phyloP scores from a whole-genome alignment of 768 basidiomycete species.

The Erythrobasidium yunnanense region DNA sequence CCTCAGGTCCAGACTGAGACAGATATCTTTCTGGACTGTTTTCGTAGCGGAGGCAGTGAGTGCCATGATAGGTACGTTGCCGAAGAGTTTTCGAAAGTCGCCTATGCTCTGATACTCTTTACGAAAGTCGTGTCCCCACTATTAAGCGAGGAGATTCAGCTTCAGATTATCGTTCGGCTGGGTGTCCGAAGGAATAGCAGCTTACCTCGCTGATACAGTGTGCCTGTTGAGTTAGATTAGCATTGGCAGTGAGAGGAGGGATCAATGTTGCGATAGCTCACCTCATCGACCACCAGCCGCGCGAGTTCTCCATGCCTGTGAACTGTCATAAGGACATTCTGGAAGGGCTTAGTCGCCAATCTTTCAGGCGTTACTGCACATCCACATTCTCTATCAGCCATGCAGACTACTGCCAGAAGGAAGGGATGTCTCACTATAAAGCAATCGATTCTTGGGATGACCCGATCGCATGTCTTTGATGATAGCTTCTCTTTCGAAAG shows the following conservation, averaged over 20 bases:
- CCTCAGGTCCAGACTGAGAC: conserved; percentile 55
- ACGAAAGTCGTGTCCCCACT: conserved; percentile 57
- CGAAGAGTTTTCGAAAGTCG: conserved; percentile 53
- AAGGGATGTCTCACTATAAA: conserved; percentile 49
- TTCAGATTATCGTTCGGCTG: too few relatives aligned
- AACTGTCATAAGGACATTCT: conserved; percentile 47
- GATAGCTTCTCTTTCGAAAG: conserved; percentile 52
- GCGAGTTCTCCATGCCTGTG: conserved; percentile 55
- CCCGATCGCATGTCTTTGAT: conserved; percentile 53
- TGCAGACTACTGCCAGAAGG: neutral
- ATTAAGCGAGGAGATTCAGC: too few relatives aligned
- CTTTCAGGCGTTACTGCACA: conserved; percentile 59
- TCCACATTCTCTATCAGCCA: neutral
- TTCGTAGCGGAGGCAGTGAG: conserved; percentile 69
- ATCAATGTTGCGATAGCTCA: too few relatives aligned
- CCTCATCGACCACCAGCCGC: conserved; percentile 68
- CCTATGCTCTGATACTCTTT: conserved; percentile 63
- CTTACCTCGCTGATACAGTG: conserved; percentile 31
- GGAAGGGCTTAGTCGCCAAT: conserved; percentile 51
- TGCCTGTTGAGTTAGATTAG: conserved; percentile 41
- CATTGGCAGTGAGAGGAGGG: too few relatives aligned
- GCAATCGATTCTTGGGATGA: conserved; percentile 51
- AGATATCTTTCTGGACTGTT: conserved; percentile 66
- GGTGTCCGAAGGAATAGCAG: too few relatives aligned
- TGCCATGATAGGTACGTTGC: conserved; percentile 71